Evolutionary conservation across 495 filamentous ascomycete species (phyloP).

Genomic region (Penicillium argentinense): DNA sequence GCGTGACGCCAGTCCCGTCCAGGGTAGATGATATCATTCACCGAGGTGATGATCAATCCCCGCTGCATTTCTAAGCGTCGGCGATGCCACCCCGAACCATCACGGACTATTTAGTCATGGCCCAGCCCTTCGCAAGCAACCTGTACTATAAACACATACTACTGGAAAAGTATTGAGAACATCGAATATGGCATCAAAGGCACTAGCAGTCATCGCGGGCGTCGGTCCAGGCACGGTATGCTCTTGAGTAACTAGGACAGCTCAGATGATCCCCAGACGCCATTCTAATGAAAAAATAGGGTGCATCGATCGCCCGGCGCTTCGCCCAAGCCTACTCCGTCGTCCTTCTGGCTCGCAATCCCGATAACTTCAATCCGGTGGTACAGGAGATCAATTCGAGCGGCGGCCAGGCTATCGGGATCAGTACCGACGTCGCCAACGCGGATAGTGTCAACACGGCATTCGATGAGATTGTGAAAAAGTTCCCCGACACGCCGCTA

Average conservation of each 20-base stretch:
- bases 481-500: constrained; percentile 46
- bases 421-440: constrained; percentile 71
- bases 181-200: constrained; percentile 45
- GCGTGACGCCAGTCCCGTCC: constrained; percentile 10
- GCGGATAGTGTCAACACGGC: constrained; percentile 60
- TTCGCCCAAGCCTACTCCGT: constrained; percentile 77
- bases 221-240: constrained; percentile 70
- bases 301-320: constrained; percentile 59
- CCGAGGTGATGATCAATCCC: constrained; percentile 29
- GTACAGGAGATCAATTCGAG: constrained; percentile 69
- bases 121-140: not conserved
- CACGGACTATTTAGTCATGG: constrained; percentile 6
- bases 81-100: constrained; percentile 8
- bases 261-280: not conserved
- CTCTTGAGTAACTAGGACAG: not conserved
- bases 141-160: not conserved
- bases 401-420: constrained; percentile 73
- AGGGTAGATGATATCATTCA: constrained; percentile 27
- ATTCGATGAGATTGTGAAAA: constrained; percentile 64
- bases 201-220: constrained; percentile 71
- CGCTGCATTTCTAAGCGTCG: constrained; percentile 32
- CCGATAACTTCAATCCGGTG: constrained; percentile 63
- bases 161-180: too few species aligned
- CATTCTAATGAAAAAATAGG: constrained; percentile 25
- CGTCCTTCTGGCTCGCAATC: constrained; percentile 69